Evolutionary conservation across 257 asterid species (phyloP), one percentile per base, ranked within the genome.

Genomic region (Gynochthodes officinalis): DNA sequence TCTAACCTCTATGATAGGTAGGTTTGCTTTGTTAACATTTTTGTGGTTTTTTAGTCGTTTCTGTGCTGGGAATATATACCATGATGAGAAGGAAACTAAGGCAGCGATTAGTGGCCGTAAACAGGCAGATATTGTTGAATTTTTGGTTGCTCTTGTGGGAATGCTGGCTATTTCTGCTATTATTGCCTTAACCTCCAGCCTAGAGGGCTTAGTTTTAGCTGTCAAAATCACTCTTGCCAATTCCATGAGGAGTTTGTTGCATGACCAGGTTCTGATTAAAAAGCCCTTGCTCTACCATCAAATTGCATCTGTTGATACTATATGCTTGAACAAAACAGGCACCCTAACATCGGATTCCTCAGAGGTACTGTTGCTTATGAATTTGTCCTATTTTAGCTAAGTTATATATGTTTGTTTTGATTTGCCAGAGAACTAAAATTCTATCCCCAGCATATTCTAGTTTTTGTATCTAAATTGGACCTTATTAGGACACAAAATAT

Each of bases 271-370:
- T 58, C 28, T 79, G 0, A 60, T 79, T 12, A 75, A 57, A 25
- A 39, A 64, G 16, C 75, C 80, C 25, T 49, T 72, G n/a, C 68
- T 79, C 28, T 65, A 75, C 63, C 77, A 65, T 18, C 46, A 43
- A 25, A 62, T 79, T 60, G 80, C 83, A 8, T 71, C 55, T 39
- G 57, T 75, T 35, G 76, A 75, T 21, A 71, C 79, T 27, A 35
- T 75, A 16, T 75, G 80, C 35, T n/a, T 75, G 53, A 79, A 79
- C 46, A 79, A 74, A 68, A 79, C 75, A 0, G 83, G 77, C 57
- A 79, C 80, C 37, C 32, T 75, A 39, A 65, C 83, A 9, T 15
- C 14, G 6, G 76, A 74, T 59, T 19, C 8, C 46, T 28, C 30
- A n/a, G 69, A 78, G 78, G 82, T 78, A 78, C 23, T 4, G 16